Percentiles rank a stretch among this genome's conserved stretches.
These are phyloP conservation scores for Aegilops sharonensis DNA, from an alignment of 176 grass and related monocot species.

Conservation along the genomic window DNA sequence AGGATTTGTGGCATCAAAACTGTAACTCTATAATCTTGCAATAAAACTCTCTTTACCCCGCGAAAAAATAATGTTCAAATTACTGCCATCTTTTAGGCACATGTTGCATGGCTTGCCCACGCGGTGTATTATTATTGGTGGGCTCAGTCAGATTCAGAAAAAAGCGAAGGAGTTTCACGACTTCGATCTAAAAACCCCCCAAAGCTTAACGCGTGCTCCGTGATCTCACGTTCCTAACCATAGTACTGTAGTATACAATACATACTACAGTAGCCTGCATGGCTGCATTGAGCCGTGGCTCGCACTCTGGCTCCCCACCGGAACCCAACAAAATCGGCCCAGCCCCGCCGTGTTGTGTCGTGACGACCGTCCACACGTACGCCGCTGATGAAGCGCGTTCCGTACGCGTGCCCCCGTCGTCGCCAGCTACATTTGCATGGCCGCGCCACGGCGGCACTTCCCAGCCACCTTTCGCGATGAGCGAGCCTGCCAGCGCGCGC, in stretches of 20 bases:
- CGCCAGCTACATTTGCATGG: background rate
- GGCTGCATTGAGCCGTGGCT: background rate
- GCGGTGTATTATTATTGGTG: background rate
- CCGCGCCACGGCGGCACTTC: background rate
- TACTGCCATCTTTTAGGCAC: background rate
- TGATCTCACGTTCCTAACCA: background rate
- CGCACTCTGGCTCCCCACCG: background rate
- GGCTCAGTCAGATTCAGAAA: background rate
- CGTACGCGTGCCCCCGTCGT: background rate
- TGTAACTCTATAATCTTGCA: no score
- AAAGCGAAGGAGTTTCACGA: background rate
- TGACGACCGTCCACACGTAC: background rate
- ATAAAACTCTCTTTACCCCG: no score
- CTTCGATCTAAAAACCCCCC: background rate
- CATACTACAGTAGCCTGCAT: no score
- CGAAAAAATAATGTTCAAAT: no score
- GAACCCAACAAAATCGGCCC: background rate
- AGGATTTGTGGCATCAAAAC: no score
- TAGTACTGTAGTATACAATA: background rate
- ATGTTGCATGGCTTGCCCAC: background rate
- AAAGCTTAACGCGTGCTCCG: background rate
- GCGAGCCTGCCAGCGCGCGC: background rate
- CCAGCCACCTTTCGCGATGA: background rate
- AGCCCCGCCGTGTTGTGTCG: background rate
- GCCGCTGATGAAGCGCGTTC: no score